Conservation (phyloP, 371 early-diverging fungal genomes). For the Mucor lusitanicus region DNA sequence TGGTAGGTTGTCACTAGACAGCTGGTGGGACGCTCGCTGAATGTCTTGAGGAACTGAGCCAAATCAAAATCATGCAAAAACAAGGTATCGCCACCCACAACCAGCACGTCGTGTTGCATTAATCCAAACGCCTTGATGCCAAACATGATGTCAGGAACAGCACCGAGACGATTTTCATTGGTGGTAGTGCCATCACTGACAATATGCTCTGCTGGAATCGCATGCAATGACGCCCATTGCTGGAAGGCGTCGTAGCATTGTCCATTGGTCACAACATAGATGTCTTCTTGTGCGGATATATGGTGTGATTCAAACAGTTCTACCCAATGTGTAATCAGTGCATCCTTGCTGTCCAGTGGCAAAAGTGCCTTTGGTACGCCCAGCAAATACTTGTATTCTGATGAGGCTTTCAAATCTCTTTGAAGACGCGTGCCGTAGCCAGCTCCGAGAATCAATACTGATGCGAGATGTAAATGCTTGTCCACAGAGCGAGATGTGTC, state of each 20-base stretch:
- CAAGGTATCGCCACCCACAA: slow-evolving; percentile 63
- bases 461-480: background rate
- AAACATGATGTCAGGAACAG: slow-evolving; percentile 57
- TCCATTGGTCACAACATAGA: slow-evolving; percentile 53
- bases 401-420: slow-evolving; percentile 34
- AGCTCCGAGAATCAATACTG: slow-evolving; percentile 56
- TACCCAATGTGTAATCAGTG: slow-evolving; percentile 57
- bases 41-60: slow-evolving; percentile 17
- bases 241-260: slow-evolving; percentile 43
- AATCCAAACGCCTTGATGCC: slow-evolving; percentile 45
- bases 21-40: slow-evolving; percentile 13
- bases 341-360: slow-evolving; percentile 49
- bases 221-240: slow-evolving; percentile 47
- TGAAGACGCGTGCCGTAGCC: slow-evolving; percentile 64
- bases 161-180: slow-evolving; percentile 61
- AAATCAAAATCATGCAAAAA: slow-evolving; percentile 58
- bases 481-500: background rate
- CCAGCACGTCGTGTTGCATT: slow-evolving; percentile 39
- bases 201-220: slow-evolving; percentile 44
- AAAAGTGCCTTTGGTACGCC: slow-evolving; percentile 56
- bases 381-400: slow-evolving; percentile 38
- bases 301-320: slow-evolving; percentile 34
- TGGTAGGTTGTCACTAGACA: slow-evolving; percentile 52
- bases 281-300: slow-evolving; percentile 19
- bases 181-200: slow-evolving; percentile 54